Conservation (phyloP, 202 grass and related monocot genomes). For the Saccharum hybrid region DNA sequence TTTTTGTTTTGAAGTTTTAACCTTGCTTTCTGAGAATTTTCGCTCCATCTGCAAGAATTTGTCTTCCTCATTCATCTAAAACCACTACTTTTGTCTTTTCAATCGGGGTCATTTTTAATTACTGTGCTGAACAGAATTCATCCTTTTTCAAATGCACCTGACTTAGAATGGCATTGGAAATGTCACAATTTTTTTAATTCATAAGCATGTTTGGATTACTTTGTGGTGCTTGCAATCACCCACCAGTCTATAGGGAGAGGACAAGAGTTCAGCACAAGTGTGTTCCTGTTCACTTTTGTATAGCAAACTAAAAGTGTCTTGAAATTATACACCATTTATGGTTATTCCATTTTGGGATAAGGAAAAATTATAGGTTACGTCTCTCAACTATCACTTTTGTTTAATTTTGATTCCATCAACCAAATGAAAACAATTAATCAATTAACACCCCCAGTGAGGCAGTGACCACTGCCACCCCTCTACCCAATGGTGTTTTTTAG, state of each 20-base stretch:
- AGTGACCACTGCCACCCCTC: neutral
- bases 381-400: neutral
- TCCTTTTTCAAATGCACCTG: neutral
- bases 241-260: neutral
- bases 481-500: neutral
- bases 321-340: neutral
- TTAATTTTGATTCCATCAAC: neutral
- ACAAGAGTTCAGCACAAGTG: neutral
- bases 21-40: neutral
- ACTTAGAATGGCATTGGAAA: neutral
- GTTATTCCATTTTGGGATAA: conserved; percentile 18
- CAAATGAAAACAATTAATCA: neutral
- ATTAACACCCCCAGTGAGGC: neutral
- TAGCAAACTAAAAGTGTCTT: conserved; percentile 5
- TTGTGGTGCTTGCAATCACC: conserved; percentile 1
- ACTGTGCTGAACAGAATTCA: neutral
- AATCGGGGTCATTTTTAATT: neutral
- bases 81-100: neutral
- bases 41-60: neutral
- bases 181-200: neutral
- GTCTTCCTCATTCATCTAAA: neutral
- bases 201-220: conserved; percentile 2
- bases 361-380: neutral
- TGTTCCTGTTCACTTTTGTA: neutral
- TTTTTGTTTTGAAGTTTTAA: conserved; percentile 29